Percentiles rank a stretch among this genome's conserved stretches.
Evolutionary conservation across 768 basidiomycete species (phyloP).

Genomic region (Cystofilobasidium bisporidii): DNA sequence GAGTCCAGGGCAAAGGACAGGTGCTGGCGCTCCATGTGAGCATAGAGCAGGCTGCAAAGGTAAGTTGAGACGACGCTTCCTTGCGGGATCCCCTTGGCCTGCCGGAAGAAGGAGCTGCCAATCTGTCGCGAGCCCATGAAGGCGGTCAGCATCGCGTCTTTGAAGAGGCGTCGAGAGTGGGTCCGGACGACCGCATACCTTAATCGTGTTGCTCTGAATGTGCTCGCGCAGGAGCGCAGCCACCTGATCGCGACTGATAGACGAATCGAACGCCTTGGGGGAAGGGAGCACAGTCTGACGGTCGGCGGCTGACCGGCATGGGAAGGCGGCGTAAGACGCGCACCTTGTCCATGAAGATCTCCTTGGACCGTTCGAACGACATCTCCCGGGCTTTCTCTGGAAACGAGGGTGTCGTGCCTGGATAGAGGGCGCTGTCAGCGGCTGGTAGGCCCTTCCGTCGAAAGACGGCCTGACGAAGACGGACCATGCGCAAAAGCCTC

Average conservation of each 20-base stretch:
- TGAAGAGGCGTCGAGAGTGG: background rate
- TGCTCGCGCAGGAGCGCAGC: slow-evolving; percentile 63
- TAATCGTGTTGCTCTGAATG: slow-evolving; percentile 84
- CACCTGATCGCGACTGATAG: background rate
- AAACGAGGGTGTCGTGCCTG: slow-evolving; percentile 72
- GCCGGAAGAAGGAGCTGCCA: slow-evolving; percentile 66
- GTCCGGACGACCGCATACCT: slow-evolving; percentile 45
- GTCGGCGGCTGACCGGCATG: background rate
- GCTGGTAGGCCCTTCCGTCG: no score
- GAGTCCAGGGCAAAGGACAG: slow-evolving; percentile 50
- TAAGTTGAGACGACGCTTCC: slow-evolving; percentile 90
- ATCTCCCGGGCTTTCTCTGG: slow-evolving; percentile 58
- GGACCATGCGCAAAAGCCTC: slow-evolving; percentile 62
- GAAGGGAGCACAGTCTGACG: no score
- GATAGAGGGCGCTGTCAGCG: background rate
- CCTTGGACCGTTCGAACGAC: slow-evolving; percentile 57
- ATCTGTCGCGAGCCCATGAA: slow-evolving; percentile 49
- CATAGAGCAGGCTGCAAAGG: slow-evolving; percentile 85
- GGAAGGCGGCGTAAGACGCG: background rate
- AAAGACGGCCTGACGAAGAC: no score
- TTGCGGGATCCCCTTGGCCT: slow-evolving; percentile 91
- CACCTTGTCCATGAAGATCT: slow-evolving; percentile 80
- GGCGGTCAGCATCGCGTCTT: background rate
- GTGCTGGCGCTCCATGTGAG: slow-evolving; percentile 62
- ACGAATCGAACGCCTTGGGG: slow-evolving; percentile 47